Base-by-base conservation (phyloP, 2,329 filamentous ascomycete genomes). In the Elsinoe perseae region DNA sequence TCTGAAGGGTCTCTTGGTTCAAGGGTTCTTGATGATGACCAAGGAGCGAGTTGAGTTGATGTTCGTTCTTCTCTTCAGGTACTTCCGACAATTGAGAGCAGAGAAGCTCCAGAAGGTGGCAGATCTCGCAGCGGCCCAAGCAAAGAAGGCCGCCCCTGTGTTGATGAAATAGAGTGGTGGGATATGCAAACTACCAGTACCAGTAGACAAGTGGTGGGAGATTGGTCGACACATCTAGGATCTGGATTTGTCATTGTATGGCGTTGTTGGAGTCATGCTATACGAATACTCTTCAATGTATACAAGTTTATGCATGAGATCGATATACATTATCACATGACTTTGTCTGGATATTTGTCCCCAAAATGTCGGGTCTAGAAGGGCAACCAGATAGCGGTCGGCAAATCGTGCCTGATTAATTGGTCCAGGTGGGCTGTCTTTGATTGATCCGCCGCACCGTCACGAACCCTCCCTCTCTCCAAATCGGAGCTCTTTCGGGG, bases 1-100 rank as follows among this genome's bases (percentile, higher is more conserved):
- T 53, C 72, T 90, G 58, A 98, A 98, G 73, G 93, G 93, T 1
- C 74, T 98, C 54, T 70, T 98, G 50, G 93, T 98, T 2, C 93
- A 98, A 68, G 93, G 93, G 50, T 83, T 98, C 56, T 77, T 98
- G 36, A 98, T 98, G 93, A 98, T 96, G 90, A 93, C 90, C 48
- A 98, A 98, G 75, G 93, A 98, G 74, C 82, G 90, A 63, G 88
- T 97, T 72, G 93, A 97, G 70, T 75, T 97, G 14, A 70, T 90
- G 43, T 97, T 96, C 69, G 77, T 97, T 60, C 75, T 95, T 25
- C 79, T 98, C 52, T 84, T 96, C 71, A 82, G 89, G 64, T 95
- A 93, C 65, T 68, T 96, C 54, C 82, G 84, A 62, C 82, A 83
- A 62, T 64, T 95, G 57, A 83, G 82, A 64, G 79, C 83, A 43